Conservation (phyloP, 495 filamentous ascomycete genomes). For the Corynascus novoguineensis region DNA sequence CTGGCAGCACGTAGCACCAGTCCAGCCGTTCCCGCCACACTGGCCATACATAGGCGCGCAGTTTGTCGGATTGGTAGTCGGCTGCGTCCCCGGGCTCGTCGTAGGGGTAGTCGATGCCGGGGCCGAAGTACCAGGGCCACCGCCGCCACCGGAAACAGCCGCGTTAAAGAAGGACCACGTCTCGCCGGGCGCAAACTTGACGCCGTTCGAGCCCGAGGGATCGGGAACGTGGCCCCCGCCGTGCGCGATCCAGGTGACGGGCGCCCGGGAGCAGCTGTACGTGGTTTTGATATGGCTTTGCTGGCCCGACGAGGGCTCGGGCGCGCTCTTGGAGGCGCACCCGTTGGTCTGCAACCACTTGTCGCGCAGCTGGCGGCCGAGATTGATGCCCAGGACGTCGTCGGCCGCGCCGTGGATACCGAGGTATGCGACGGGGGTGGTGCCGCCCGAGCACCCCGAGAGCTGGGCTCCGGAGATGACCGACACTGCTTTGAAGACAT, state of each 20-base stretch:
- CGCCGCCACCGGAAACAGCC: background rate
- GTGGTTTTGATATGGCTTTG: constrained; percentile 31
- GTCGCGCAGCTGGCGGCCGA: constrained; percentile 36
- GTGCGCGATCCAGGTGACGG: constrained; percentile 24
- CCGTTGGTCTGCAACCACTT: constrained; percentile 39
- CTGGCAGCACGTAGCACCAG: constrained; percentile 17
- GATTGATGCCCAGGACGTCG: constrained; percentile 33
- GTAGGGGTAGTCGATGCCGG: background rate
- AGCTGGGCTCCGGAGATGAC: constrained; percentile 35
- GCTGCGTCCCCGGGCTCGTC: background rate
- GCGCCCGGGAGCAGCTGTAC: constrained; percentile 26
- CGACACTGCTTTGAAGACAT: constrained; percentile 37
- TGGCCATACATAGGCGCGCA: constrained; percentile 6
- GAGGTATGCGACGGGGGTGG: constrained; percentile 38
- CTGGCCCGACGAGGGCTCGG: constrained; percentile 29
- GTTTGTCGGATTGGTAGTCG: background rate
- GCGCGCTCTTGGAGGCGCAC: constrained; percentile 31
- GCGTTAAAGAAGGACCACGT: constrained; percentile 17
- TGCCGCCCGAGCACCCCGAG: constrained; percentile 38
- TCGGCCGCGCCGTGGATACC: constrained; percentile 41
- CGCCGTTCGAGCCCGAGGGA: constrained; percentile 9
- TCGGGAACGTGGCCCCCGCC: constrained; percentile 21
- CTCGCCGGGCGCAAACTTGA: constrained; percentile 16
- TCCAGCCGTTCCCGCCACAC: constrained; percentile 11
- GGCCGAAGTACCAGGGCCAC: background rate